A percentile compares a stretch with the other conserved stretches of the same genome.
These are phyloP conservation scores for Penicillium sp. DNA, from an alignment of 2,329 filamentous ascomycete species.

Conservation along the genomic window DNA sequence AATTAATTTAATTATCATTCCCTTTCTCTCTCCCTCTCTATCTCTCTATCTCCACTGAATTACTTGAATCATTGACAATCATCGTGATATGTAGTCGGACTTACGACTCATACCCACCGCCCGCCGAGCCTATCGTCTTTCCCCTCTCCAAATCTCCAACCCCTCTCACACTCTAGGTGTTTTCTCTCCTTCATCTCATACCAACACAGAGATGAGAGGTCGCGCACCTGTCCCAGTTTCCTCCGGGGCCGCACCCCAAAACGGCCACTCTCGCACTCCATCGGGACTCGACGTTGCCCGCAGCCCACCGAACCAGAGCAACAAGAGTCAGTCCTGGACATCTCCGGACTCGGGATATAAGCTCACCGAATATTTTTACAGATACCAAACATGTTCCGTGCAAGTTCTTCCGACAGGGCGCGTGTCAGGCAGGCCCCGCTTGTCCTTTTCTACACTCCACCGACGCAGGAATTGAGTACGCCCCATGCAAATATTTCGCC, in stretches of 20 bases:
- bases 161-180: slow-evolving; percentile 20
- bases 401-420: slow-evolving; percentile 98
- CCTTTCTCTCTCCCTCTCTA: background rate
- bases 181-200: slow-evolving; percentile 26
- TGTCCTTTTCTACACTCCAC: slow-evolving; percentile 97
- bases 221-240: slow-evolving; percentile 43
- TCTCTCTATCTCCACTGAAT: background rate
- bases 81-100: background rate
- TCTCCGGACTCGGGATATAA: too few species aligned
- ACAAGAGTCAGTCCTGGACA: slow-evolving; percentile 34
- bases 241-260: slow-evolving; percentile 36
- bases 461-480: slow-evolving; percentile 77
- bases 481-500: slow-evolving; percentile 96
- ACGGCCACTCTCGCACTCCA: slow-evolving; percentile 45
- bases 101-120: slow-evolving; percentile 5
- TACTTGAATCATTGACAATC: too few species aligned
- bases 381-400: slow-evolving; percentile 97
- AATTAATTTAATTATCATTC: background rate
- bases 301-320: slow-evolving; percentile 48
- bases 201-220: slow-evolving; percentile 43
- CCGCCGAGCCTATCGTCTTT: slow-evolving; percentile 20
- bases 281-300: slow-evolving; percentile 49
- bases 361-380: slow-evolving; percentile 39
- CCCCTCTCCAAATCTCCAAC: slow-evolving; percentile 17
- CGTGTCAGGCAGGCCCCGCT: slow-evolving; percentile 92